Conservation (phyloP, 805 yeast species). For the Jamesozyma piceae region DNA sequence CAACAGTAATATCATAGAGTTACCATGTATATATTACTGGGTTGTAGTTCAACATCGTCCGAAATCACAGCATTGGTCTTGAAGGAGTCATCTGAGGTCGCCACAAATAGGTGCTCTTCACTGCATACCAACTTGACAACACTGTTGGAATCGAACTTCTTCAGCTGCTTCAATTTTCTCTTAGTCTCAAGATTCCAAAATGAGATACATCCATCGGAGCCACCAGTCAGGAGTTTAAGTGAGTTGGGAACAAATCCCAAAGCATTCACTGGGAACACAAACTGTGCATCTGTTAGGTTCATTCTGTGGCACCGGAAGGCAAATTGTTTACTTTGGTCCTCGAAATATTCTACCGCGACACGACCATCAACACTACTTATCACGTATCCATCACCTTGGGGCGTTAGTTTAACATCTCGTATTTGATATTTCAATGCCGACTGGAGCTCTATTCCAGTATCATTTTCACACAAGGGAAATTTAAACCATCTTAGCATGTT, state of each 20-base stretch:
- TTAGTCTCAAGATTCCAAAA: conserved; percentile 83
- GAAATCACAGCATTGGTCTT: conserved; percentile 30
- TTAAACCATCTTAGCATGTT: conserved; percentile 34
- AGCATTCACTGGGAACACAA: conserved; percentile 69
- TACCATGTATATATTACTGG: conserved; percentile 20
- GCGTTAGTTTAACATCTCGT: conserved; percentile 45
- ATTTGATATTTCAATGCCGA: conserved; percentile 62
- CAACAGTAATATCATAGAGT: not conserved
- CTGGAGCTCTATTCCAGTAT: conserved; percentile 28
- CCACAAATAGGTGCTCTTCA: conserved; percentile 33
- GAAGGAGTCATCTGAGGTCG: conserved; percentile 42
- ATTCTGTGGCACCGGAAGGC: conserved; percentile 78
- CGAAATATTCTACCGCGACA: conserved; percentile 62
- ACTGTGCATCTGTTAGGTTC: conserved; percentile 37
- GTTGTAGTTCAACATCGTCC: conserved; percentile 14
- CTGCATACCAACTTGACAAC: conserved; percentile 34
- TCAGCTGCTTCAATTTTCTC: conserved; percentile 66
- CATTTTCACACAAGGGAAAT: conserved; percentile 9
- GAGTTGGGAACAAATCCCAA: conserved; percentile 67
- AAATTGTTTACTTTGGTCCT: conserved; percentile 43
- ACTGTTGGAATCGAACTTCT: conserved; percentile 38
- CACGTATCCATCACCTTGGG: conserved; percentile 49
- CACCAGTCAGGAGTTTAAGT: conserved; percentile 80
- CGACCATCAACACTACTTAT: conserved; percentile 75
- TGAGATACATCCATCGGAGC: conserved; percentile 81